phyloP scores from a whole-genome alignment of 164 flowering plant genomes.

The Liquidambar formosana region DNA sequence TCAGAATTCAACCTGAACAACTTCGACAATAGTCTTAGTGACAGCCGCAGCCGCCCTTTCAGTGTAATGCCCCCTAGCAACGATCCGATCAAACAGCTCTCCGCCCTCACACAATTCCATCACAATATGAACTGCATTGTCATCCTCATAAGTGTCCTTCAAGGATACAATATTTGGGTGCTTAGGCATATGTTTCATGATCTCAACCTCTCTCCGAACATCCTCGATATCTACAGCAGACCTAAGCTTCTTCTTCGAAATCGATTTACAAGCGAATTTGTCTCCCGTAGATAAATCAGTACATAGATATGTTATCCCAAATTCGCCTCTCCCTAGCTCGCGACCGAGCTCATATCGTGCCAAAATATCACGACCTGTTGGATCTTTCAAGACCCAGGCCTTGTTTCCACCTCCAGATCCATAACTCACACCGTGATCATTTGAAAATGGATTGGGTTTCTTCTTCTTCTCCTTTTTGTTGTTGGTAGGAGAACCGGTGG shows the following conservation, averaged over 20 bases:
- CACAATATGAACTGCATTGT: slow-evolving; percentile 56
- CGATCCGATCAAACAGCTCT: slow-evolving; percentile 49
- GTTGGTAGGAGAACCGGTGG: slow-evolving; percentile 32
- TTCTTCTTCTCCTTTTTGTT: slow-evolving; percentile 39
- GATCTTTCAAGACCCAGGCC: slow-evolving; percentile 44
- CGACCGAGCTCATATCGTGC: slow-evolving; percentile 42
- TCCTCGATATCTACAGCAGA: slow-evolving; percentile 68
- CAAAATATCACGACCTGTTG: slow-evolving; percentile 41
- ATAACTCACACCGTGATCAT: slow-evolving; percentile 23
- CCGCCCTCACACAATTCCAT: slow-evolving; percentile 68
- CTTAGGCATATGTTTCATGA: slow-evolving; percentile 61
- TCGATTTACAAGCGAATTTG: slow-evolving; percentile 59
- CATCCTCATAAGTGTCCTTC: slow-evolving; percentile 64
- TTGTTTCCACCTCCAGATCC: slow-evolving; percentile 25
- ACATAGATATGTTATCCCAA: slow-evolving; percentile 54
- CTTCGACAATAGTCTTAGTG: slow-evolving; percentile 52
- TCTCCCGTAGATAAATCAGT: slow-evolving; percentile 32
- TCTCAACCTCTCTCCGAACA: slow-evolving; percentile 69
- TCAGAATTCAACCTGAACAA: slow-evolving; percentile 42
- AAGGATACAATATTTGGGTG: slow-evolving; percentile 58
- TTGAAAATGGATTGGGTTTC: slow-evolving; percentile 63
- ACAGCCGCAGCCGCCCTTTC: slow-evolving; percentile 58
- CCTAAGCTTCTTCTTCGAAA: slow-evolving; percentile 64
- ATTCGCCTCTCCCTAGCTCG: slow-evolving; percentile 64
- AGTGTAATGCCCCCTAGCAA: slow-evolving; percentile 62